phyloP scores from a whole-genome alignment of 1,139 yeast species.

The Debaryomyces subglobosus region DNA sequence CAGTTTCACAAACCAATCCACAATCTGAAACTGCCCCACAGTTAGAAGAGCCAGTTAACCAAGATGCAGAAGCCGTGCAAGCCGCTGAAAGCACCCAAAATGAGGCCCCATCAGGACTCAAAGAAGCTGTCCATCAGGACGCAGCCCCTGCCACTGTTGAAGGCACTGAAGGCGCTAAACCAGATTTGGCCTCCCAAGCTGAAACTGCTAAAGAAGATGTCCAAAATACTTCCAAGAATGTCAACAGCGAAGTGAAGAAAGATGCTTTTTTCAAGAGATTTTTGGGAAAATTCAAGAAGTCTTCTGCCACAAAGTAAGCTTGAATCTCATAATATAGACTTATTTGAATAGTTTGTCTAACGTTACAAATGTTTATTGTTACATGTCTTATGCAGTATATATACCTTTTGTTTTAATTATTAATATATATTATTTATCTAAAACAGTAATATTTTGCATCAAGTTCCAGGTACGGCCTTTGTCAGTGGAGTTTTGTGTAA shows the following conservation, averaged over 20 bases:
- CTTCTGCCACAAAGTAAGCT: conserved; percentile 33
- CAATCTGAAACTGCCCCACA: background rate
- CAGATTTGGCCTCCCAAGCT: conserved; percentile 16
- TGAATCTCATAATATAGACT: background rate
- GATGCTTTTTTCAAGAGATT: conserved; percentile 54
- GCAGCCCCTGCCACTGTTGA: conserved; percentile 12
- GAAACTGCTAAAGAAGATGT: conserved; percentile 37
- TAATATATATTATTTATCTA: conserved; percentile 2
- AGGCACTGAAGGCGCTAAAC: conserved; percentile 15
- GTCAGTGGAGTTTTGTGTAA: conserved; percentile 2
- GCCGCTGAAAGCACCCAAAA: conserved; percentile 1
- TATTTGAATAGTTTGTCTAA: background rate
- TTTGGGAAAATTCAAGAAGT: conserved; percentile 50
- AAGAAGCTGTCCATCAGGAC: background rate
- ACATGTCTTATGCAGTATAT: background rate
- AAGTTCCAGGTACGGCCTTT: background rate
- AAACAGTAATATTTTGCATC: background rate
- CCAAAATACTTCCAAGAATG: conserved; percentile 29
- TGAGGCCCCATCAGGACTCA: background rate
- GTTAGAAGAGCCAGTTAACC: background rate
- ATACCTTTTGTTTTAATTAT: background rate
- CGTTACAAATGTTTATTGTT: background rate
- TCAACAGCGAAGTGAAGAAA: conserved; percentile 46
- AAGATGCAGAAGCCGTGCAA: background rate
- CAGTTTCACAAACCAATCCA: conserved; percentile 5